phyloP scores from a whole-genome alignment of 768 basidiomycete species.

The Coprinopsis marcescibilis region DNA sequence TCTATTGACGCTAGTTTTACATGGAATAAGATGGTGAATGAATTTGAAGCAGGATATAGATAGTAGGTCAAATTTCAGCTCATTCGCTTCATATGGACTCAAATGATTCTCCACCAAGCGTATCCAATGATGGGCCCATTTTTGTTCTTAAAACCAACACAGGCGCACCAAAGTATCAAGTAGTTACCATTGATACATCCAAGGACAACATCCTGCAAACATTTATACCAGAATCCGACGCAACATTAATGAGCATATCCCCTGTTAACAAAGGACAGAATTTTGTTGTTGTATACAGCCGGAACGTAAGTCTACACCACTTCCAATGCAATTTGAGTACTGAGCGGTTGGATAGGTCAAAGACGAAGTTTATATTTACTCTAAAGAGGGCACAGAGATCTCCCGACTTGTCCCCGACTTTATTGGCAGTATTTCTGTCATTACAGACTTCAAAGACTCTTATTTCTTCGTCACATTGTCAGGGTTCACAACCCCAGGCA shows the following conservation, averaged over 20 bases:
- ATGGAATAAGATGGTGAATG: slow-evolving; percentile 67
- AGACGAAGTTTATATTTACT: slow-evolving; percentile 73
- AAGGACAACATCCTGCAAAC: slow-evolving; percentile 45
- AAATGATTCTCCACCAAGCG: too few species aligned
- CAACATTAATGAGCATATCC: slow-evolving; percentile 45
- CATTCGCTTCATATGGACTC: neutral
- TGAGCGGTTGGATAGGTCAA: slow-evolving; percentile 59
- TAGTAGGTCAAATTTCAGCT: slow-evolving; percentile 41
- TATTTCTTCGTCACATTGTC: slow-evolving; percentile 61
- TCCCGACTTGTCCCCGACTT: slow-evolving; percentile 59
- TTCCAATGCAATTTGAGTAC: neutral
- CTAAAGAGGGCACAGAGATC: slow-evolving; percentile 45
- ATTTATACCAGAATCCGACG: slow-evolving; percentile 64
- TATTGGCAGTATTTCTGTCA: slow-evolving; percentile 57
- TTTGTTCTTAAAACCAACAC: slow-evolving; percentile 64
- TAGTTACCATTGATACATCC: slow-evolving; percentile 59
- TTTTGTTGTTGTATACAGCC: slow-evolving; percentile 60
- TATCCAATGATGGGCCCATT: slow-evolving; percentile 57
- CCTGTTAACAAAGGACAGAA: slow-evolving; percentile 42
- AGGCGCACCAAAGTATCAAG: slow-evolving; percentile 59
- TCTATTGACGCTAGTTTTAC: slow-evolving; percentile 58
- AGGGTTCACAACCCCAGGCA: slow-evolving; percentile 70
- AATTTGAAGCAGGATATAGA: slow-evolving; percentile 60
- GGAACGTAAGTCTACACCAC: slow-evolving; percentile 46
- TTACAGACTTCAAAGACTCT: slow-evolving; percentile 43